These are phyloP conservation scores for Solioccasus polychromus DNA, from an alignment of 768 basidiomycete genomes.

Conservation along the genomic window DNA sequence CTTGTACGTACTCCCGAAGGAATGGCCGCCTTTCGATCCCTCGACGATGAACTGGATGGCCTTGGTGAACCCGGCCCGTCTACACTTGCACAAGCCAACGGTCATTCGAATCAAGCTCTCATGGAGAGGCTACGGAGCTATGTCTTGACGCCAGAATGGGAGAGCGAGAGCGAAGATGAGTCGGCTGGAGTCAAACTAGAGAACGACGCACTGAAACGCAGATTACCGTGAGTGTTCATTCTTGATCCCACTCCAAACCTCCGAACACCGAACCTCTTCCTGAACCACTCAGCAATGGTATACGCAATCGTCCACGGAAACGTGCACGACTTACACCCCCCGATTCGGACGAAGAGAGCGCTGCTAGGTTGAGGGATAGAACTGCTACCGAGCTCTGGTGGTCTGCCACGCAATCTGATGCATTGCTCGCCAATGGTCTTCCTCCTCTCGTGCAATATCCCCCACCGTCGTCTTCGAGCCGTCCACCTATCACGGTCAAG, in stretches of 20 bases:
- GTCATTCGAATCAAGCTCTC: conserved; percentile 16
- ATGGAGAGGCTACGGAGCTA: conserved; percentile 21
- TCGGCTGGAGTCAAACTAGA: conserved; percentile 26
- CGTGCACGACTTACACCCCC: conserved; percentile 50
- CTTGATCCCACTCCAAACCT: neutral
- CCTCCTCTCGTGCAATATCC: conserved; percentile 45
- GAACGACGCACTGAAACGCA: conserved; percentile 55
- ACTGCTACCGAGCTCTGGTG: conserved; percentile 68
- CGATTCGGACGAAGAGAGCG: conserved; percentile 34
- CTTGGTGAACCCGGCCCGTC: conserved; percentile 35
- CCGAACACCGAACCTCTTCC: neutral
- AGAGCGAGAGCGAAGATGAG: conserved; percentile 38
- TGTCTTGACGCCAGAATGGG: conserved; percentile 25
- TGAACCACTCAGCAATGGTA: conserved; percentile 19
- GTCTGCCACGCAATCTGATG: conserved; percentile 63
- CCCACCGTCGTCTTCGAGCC: conserved; percentile 17
- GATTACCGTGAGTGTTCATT: conserved; percentile 29
- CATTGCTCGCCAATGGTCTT: conserved; percentile 61
- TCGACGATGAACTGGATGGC: conserved; percentile 52
- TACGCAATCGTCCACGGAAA: conserved; percentile 53
- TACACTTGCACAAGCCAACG: conserved; percentile 34
- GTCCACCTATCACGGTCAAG: conserved; percentile 10
- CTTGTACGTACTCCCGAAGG: conserved; percentile 67
- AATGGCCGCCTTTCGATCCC: conserved; percentile 65
- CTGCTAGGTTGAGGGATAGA: conserved; percentile 30